Base-by-base conservation (phyloP, 495 filamentous ascomycete genomes). In the Tuber magnatum region DNA sequence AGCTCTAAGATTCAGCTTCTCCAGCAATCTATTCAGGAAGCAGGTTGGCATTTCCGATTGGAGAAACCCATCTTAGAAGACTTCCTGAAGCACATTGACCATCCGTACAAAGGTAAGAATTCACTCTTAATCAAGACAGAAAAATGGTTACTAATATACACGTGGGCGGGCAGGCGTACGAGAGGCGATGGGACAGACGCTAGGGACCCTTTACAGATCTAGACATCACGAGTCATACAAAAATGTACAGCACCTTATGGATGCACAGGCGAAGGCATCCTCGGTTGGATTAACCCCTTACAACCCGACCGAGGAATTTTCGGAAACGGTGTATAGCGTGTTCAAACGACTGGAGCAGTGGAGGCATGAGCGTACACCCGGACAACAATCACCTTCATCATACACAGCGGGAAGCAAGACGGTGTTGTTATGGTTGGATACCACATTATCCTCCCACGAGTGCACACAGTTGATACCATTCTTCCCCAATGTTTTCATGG, bases 331-430 rank as follows among this genome's bases (percentile, higher is more conserved):
- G 73, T 87, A 86, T 51, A 88, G 91, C 35, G 89, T 97, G 22
- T 97, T 99, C 80, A 85, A 86, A 41, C 88, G 90, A 70, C 89
- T 99, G 42, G 93, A 97, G 82, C 85, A 89, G 77, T 99, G 95
- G 95, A 89, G 96, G 9, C 87, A 91, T 39, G 89, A 93, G 82
- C 91, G 96, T 40, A 88, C 88, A 24, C 91, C 95, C 22, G 96
- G 96, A 38, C 93, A 96, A 78, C 94, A 98, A 80, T 94, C 93
- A 0, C 94, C 93, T 3, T 96, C 93, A 2, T 90, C 94, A 32
- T 99, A 99, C 84, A 99, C 95, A 0, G 94, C 92, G 5, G 95
- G 93, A 44, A 93, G 93, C 78, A 99, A 99, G 86, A 98, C 95
- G 0, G 93, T 97, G 0, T 86, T 99, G 2, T 88, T 95, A 24